Evolutionary conservation across 1,284 basidiomycete species (phyloP), one percentile per base, ranked within the genome.

Genomic region (Cutaneotrichosporon dermatis): DNA sequence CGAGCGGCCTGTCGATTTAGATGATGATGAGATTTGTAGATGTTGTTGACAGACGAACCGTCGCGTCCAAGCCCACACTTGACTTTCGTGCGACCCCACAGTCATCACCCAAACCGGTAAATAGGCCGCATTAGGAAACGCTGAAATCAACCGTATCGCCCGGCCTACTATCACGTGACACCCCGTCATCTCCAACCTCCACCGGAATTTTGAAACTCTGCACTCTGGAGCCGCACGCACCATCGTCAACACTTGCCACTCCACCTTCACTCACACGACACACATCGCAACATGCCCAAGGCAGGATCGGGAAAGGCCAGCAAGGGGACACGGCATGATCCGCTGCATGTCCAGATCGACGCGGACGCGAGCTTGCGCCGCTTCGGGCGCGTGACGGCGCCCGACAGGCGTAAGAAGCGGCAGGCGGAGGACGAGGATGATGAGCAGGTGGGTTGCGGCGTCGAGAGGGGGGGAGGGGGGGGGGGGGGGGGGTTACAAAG

Each of bases 341-440:
- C 92, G 25, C 83, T 95, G n/a, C 85, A 88, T 68, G 82, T 87
- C 42, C 88, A 92, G 74, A 81, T 95, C 55, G 82, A 84, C 56
- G 86, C 87, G 62, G 92, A 94, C 73, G 87, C 88, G 69, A 70
- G 83, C 0, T 72, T 87, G 15, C 85, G 83, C 65, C 88, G 87
- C 73, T 92, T 90, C 72, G 91, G 92, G 4, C 84, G 84, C 57
- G 77, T 92, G 15, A 87, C 86, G 50, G 56, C 56, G 66, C 88
- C 85, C 8, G 88, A 86, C 10, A 89, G 86, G 75, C 83, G 89
- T 62, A 84, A 78, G 68, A 80, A 75, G 63, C 79, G 72, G 58
- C 73, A 70, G 44, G 76, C 82, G 25, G 81, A 84, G n/a, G 83
- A 84, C 13, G 82, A 82, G 56, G 73, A 76, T 61, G 79, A 60